Percentiles rank a stretch among this genome's conserved stretches.
Conservation (phyloP, 208 protist species). For the Leishmania amazonensis region DNA sequence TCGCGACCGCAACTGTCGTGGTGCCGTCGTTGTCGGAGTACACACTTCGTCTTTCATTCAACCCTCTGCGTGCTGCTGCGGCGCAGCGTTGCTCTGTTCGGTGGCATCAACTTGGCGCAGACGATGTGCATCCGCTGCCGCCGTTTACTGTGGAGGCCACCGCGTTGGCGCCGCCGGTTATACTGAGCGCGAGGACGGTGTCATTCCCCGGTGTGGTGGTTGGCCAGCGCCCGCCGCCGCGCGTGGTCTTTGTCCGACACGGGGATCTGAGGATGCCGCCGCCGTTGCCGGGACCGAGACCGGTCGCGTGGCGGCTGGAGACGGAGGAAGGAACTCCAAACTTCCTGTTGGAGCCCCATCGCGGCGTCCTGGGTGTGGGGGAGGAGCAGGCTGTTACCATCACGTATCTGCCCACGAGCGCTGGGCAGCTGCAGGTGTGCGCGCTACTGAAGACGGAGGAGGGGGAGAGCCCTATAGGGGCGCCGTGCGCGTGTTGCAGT, state of each 20-base stretch:
- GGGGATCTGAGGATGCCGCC: slow-evolving; percentile 21
- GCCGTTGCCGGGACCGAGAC: slow-evolving; percentile 17
- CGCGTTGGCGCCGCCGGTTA: slow-evolving; percentile 40
- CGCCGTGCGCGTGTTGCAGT: slow-evolving; percentile 60
- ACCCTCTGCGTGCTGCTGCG: slow-evolving; percentile 16
- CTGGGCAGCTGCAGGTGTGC: slow-evolving; percentile 32
- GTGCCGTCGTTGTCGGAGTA: slow-evolving; percentile 31
- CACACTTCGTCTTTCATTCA: slow-evolving; percentile 27
- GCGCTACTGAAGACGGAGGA: slow-evolving; percentile 70
- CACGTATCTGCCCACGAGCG: slow-evolving; percentile 63
- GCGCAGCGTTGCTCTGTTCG: slow-evolving; percentile 40
- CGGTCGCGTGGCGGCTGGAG: slow-evolving; percentile 27
- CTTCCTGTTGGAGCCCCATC: slow-evolving; percentile 71
- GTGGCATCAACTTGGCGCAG: slow-evolving; percentile 76
- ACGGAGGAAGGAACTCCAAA: slow-evolving; percentile 10
- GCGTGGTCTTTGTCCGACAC: slow-evolving; percentile 52
- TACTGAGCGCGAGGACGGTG: slow-evolving; percentile 33
- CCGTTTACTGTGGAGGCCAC: slow-evolving; percentile 57
- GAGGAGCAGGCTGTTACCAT: slow-evolving; percentile 62
- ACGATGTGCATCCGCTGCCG: slow-evolving; percentile 65
- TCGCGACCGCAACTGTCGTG: slow-evolving; percentile 10
- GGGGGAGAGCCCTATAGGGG: slow-evolving; percentile 1
- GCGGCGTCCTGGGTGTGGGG: slow-evolving; percentile 52
- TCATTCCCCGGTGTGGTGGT: slow-evolving; percentile 66
- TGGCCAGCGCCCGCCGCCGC: slow-evolving; percentile 46